A percentile compares a stretch with the other conserved stretches of the same genome.
phyloP scores from a whole-genome alignment of 345 rosid species.

The Bruguiera sexangula region DNA sequence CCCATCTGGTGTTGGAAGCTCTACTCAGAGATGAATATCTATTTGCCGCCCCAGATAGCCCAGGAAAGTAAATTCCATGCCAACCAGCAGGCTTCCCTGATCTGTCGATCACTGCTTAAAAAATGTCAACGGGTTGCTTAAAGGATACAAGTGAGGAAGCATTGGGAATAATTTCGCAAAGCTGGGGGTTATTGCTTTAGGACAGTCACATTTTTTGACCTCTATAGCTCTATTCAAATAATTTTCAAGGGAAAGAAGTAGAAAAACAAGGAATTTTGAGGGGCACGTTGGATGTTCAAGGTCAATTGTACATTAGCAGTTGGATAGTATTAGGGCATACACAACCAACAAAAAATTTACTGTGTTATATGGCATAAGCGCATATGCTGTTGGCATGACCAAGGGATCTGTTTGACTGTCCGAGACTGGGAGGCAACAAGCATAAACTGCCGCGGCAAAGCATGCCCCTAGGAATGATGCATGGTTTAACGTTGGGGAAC shows the following conservation, averaged over 20 bases:
- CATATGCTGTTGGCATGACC: background rate
- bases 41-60: background rate
- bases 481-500: background rate
- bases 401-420: background rate
- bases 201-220: background rate
- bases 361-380: background rate
- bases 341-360: background rate
- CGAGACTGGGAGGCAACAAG: too few relatives aligned
- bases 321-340: background rate
- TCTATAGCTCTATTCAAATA: background rate
- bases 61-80: background rate
- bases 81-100: background rate
- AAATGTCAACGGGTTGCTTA: background rate
- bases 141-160: background rate
- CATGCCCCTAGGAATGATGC: background rate
- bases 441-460: too few relatives aligned
- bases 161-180: conserved; percentile 6
- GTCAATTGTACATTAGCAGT: background rate
- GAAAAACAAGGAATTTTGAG: background rate
- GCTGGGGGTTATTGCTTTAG: background rate
- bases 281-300: background rate
- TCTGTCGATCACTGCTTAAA: background rate
- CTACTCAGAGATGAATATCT: conserved; percentile 36
- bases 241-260: background rate
- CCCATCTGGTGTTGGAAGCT: conserved; percentile 35